These are phyloP conservation scores for Colletotrichum limetticola DNA, from an alignment of 2,329 filamentous ascomycete genomes.

Conservation along the genomic window DNA sequence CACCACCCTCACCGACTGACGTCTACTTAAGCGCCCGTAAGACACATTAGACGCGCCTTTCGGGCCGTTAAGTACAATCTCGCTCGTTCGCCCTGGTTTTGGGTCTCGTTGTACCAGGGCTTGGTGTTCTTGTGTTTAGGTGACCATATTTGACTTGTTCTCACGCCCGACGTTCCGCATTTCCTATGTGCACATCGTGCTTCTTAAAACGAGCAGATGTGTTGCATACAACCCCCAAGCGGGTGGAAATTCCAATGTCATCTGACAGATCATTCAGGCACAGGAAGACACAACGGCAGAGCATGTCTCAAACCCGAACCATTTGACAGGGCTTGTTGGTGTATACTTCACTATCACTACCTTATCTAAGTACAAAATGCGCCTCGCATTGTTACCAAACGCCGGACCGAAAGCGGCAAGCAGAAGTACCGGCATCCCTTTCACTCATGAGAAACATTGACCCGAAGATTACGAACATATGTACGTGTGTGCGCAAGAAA, in stretches of 20 bases:
- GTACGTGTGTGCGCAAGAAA: background rate
- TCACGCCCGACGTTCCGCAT: constrained; percentile 26
- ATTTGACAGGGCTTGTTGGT: background rate
- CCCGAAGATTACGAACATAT: background rate
- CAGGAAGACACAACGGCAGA: background rate
- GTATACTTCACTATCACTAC: background rate
- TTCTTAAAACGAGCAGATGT: constrained; percentile 6
- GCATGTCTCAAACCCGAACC: constrained; percentile 3
- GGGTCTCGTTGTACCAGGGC: constrained; percentile 13
- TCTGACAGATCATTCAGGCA: background rate
- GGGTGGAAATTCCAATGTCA: background rate
- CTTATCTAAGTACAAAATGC: background rate
- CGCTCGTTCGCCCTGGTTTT: constrained; percentile 28
- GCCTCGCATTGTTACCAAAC: background rate
- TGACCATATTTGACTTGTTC: background rate
- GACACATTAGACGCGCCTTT: constrained; percentile 19
- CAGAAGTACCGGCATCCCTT: background rate
- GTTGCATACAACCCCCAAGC: background rate
- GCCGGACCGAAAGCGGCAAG: too few relatives aligned
- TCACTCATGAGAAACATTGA: background rate
- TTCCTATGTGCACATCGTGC: background rate
- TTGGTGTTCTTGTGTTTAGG: background rate
- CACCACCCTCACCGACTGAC: constrained; percentile 18
- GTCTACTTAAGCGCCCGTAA: constrained; percentile 33
- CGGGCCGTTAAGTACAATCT: constrained; percentile 22